These are phyloP conservation scores for Gynandropsis gynandra DNA, from an alignment of 345 rosid species.

Conservation along the genomic window DNA sequence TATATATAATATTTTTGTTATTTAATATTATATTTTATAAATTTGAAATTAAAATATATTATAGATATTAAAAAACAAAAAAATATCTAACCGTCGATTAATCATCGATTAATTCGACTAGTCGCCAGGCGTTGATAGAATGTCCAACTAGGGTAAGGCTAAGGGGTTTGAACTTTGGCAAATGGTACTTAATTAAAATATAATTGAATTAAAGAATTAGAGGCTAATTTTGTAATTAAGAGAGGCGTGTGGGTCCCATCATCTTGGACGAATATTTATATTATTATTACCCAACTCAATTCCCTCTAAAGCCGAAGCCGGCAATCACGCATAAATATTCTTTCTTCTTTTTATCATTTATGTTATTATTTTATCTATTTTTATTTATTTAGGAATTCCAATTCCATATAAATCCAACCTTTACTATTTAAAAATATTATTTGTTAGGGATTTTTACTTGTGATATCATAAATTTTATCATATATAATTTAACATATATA, in stretches of 20 bases:
- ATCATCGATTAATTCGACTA: no score
- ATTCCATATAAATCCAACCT: background rate
- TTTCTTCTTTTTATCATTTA: background rate
- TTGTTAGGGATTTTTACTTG: background rate
- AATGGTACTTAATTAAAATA: conserved; percentile 20
- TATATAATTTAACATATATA: no score
- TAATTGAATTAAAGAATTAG: conserved; percentile 9
- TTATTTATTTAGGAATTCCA: background rate
- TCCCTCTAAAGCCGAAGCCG: conserved; percentile 9
- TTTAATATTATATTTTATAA: no score
- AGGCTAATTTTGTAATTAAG: background rate
- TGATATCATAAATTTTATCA: background rate
- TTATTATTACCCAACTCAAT: conserved; percentile 11
- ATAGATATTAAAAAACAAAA: no score
- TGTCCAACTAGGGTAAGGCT: no score
- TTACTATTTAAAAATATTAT: background rate
- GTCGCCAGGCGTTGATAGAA: no score
- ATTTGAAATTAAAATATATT: no score
- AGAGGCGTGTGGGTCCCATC: conserved; percentile 17
- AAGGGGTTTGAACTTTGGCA: conserved; percentile 14
- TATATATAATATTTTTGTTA: no score
- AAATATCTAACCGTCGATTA: no score
- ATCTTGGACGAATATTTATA: conserved; percentile 11
- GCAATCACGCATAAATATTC: conserved; percentile 22
- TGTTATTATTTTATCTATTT: background rate